Evolutionary conservation across 345 rosid species (phyloP).

Genomic region (Syzygium oleosum): DNA sequence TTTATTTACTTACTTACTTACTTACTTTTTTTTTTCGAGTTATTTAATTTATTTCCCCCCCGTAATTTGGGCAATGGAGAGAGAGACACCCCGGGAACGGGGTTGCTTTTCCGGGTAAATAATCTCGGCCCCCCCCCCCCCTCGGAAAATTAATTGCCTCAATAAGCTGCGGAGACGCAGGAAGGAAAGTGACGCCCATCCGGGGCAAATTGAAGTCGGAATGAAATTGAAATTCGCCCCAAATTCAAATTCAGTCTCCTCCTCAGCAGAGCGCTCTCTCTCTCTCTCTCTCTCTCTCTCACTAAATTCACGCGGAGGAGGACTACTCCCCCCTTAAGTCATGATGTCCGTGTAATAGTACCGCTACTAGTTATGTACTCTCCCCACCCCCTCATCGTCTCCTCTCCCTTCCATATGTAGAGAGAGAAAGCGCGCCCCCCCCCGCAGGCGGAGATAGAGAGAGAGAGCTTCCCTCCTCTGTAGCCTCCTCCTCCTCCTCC

Average conservation of each 20-base stretch:
- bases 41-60: not conserved
- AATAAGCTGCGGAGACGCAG: conserved; percentile 29
- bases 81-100: not conserved
- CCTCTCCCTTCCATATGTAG: conserved; percentile 3
- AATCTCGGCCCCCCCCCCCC: not conserved
- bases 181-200: not conserved
- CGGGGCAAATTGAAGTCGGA: conserved; percentile 61
- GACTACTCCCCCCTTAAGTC: conserved; percentile 9
- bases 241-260: conserved; percentile 25
- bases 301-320: conserved; percentile 38
- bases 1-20: too few relatives aligned
- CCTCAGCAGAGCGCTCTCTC: not conserved
- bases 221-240: conserved; percentile 47
- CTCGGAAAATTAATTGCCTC: conserved; percentile 5
- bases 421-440: conserved; percentile 12
- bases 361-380: not conserved
- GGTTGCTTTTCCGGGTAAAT: not conserved
- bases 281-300: not conserved
- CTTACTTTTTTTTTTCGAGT: not conserved
- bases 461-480: conserved; percentile 3
- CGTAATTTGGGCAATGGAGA: not conserved
- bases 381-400: not conserved
- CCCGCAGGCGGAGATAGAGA: not conserved
- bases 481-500: conserved; percentile 2
- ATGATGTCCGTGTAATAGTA: conserved; percentile 41